A percentile compares a stretch with the other conserved stretches of the same genome.
phyloP scores from a whole-genome alignment of 176 grass and related monocot species.

The Stipa capillata region DNA sequence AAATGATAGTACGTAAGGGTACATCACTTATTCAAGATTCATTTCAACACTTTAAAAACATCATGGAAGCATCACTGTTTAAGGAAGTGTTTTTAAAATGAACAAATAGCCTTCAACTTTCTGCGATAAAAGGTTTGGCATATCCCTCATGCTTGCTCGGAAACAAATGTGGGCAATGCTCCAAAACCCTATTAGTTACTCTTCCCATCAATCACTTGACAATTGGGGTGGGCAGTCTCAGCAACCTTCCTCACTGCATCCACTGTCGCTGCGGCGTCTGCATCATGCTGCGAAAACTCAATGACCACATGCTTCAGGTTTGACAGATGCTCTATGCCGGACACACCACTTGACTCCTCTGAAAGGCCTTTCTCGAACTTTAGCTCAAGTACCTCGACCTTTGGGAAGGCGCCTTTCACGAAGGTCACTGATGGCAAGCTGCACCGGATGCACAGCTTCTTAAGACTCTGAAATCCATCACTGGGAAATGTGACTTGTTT shows the following conservation, averaged over 20 bases:
- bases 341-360: constrained; percentile 5
- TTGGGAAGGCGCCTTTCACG: background rate
- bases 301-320: constrained; percentile 24
- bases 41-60: background rate
- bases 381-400: constrained; percentile 20
- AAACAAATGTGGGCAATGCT: background rate
- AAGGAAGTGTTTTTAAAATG: background rate
- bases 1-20: background rate
- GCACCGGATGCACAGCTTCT: background rate
- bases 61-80: background rate
- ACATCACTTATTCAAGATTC: background rate
- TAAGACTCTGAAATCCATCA: constrained; percentile 8
- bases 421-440: constrained; percentile 5
- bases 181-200: background rate
- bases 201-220: background rate
- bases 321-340: constrained; percentile 15
- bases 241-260: background rate
- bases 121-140: background rate
- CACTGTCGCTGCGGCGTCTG: background rate
- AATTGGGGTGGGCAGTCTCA: background rate
- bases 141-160: background rate
- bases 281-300: constrained; percentile 13
- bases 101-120: background rate
- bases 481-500: background rate
- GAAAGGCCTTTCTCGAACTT: constrained; percentile 4